phyloP scores from a whole-genome alignment of 2,329 filamentous ascomycete species.

The Remersonia thermophila region DNA sequence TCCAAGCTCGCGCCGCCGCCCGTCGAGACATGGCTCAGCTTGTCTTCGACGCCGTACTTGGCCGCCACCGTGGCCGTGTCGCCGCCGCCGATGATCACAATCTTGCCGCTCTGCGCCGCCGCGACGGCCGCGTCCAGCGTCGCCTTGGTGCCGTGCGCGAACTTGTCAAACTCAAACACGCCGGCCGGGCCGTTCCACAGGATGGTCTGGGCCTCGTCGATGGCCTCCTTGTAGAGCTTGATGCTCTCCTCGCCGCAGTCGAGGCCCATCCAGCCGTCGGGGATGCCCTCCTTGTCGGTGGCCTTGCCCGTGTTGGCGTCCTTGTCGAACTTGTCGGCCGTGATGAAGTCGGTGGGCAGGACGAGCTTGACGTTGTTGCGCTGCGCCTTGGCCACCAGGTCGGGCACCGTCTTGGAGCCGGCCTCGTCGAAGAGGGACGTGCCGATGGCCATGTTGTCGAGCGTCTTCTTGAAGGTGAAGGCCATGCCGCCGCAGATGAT shows the following conservation, averaged over 20 bases:
- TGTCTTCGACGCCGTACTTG: slow-evolving; percentile 92
- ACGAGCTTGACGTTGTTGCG: slow-evolving; percentile 91
- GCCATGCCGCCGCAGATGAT: slow-evolving; percentile 97
- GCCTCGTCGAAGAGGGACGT: slow-evolving; percentile 87
- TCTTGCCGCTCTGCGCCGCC: slow-evolving; percentile 72
- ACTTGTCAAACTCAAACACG: slow-evolving; percentile 95
- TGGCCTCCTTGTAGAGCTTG: slow-evolving; percentile 78
- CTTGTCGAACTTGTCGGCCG: slow-evolving; percentile 84
- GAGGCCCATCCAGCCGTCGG: slow-evolving; percentile 95
- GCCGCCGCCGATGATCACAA: slow-evolving; percentile 96
- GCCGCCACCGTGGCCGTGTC: slow-evolving; percentile 96
- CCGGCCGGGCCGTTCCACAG: slow-evolving; percentile 97
- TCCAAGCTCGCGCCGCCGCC: slow-evolving; percentile 92
- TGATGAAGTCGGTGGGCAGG: slow-evolving; percentile 89
- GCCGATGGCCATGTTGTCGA: slow-evolving; percentile 80
- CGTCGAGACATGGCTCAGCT: slow-evolving; percentile 96
- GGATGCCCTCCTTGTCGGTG: slow-evolving; percentile 79
- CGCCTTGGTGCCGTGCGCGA: slow-evolving; percentile 82
- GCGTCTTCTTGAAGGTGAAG: slow-evolving; percentile 99
- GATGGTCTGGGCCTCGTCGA: slow-evolving; percentile 83
- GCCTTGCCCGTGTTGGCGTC: slow-evolving; percentile 72
- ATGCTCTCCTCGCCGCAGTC: slow-evolving; percentile 86
- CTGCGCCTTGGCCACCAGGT: slow-evolving; percentile 91
- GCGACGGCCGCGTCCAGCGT: slow-evolving; percentile 81
- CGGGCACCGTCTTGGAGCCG: slow-evolving; percentile 78